phyloP scores from a whole-genome alignment of 2,329 filamentous ascomycete genomes.

The Madurella mycetomatis region DNA sequence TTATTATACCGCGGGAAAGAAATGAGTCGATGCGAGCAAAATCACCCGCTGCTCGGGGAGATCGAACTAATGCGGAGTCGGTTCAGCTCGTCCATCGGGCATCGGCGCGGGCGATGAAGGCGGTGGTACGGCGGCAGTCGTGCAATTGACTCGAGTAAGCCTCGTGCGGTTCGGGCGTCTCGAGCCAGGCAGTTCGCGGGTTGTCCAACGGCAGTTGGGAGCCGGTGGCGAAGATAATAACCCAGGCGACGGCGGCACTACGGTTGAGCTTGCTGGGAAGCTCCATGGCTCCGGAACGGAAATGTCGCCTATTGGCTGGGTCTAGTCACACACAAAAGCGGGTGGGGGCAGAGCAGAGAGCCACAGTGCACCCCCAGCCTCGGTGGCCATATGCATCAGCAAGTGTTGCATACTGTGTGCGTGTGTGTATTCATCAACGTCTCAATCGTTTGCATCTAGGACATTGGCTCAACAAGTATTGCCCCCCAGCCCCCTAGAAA shows the following conservation, averaged over 20 bases:
- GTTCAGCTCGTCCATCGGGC: slow-evolving; percentile 14
- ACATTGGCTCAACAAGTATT: too few relatives aligned
- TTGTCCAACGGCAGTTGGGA: background rate
- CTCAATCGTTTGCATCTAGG: too few relatives aligned
- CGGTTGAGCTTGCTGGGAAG: background rate
- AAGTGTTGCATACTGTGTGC: too few relatives aligned
- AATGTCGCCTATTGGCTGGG: slow-evolving; percentile 5
- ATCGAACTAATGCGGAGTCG: slow-evolving; percentile 3
- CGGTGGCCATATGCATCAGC: too few relatives aligned
- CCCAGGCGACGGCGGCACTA: background rate
- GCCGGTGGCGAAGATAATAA: slow-evolving; percentile 7
- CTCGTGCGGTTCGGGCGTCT: slow-evolving; percentile 1
- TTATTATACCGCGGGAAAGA: too few relatives aligned
- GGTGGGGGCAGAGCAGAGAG: too few relatives aligned
- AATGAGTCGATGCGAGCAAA: background rate
- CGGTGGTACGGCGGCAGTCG: slow-evolving; percentile 1
- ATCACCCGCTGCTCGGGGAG: slow-evolving; percentile 13
- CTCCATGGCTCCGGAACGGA: background rate
- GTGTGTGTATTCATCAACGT: too few relatives aligned
- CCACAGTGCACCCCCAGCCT: too few relatives aligned
- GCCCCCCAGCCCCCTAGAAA: too few relatives aligned
- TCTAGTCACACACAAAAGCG: background rate
- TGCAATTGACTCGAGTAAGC: background rate
- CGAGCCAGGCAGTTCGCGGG: background rate
- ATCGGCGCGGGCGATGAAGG: background rate